These are phyloP conservation scores for Fusarium palustre DNA, from an alignment of 2,329 filamentous ascomycete genomes.

Conservation along the genomic window DNA sequence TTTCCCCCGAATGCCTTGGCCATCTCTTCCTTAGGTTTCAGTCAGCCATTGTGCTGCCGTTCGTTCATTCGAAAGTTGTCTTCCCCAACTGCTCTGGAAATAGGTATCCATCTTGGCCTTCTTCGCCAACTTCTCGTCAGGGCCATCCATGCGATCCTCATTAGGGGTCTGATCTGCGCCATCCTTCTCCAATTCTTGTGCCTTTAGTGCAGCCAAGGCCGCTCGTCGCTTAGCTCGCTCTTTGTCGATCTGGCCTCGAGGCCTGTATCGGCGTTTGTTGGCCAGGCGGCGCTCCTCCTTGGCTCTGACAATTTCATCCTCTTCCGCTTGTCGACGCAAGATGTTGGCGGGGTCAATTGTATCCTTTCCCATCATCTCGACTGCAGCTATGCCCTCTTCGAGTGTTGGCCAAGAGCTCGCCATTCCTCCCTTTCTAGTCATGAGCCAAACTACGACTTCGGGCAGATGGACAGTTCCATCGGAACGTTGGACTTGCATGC, in stretches of 20 bases:
- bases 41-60: too few relatives aligned
- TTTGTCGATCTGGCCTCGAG: slow-evolving; percentile 35
- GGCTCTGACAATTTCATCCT: slow-evolving; percentile 20
- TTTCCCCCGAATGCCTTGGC: background rate
- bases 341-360: slow-evolving; percentile 34
- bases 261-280: slow-evolving; percentile 43
- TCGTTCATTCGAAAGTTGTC: background rate
- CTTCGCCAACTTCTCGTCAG: background rate
- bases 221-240: slow-evolving; percentile 33
- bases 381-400: slow-evolving; percentile 24
- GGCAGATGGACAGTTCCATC: slow-evolving; percentile 31
- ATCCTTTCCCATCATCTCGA: slow-evolving; percentile 39
- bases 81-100: background rate
- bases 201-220: slow-evolving; percentile 15
- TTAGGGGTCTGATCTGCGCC: background rate
- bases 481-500: slow-evolving; percentile 20
- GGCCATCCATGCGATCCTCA: background rate
- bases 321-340: slow-evolving; percentile 26
- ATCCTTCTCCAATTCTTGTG: background rate
- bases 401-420: slow-evolving; percentile 36
- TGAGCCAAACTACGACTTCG: slow-evolving; percentile 39
- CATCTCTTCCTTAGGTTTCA: too few relatives aligned
- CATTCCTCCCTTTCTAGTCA: slow-evolving; percentile 40
- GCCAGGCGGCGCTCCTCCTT: slow-evolving; percentile 40
- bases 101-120: background rate